phyloP scores from a whole-genome alignment of 768 basidiomycete species.

The Piloderma croceum region DNA sequence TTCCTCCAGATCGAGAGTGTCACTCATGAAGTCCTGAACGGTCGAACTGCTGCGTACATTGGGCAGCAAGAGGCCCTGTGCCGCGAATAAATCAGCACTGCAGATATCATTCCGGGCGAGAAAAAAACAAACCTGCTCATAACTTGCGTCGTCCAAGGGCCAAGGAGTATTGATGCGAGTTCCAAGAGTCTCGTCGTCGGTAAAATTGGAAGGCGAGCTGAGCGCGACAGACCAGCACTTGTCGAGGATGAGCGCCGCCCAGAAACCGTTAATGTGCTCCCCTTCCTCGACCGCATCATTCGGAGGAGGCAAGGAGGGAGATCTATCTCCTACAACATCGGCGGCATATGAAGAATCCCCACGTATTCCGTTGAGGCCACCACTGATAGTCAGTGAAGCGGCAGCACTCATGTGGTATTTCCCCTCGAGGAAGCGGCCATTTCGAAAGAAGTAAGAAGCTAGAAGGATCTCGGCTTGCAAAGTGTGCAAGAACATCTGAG shows the following conservation, averaged over 20 bases:
- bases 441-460: slow-evolving; percentile 38
- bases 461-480: slow-evolving; percentile 41
- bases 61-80: slow-evolving; percentile 12
- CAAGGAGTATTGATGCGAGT: slow-evolving; percentile 35
- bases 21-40: neutral
- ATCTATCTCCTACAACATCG: neutral
- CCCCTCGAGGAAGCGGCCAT: slow-evolving; percentile 39
- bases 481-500: slow-evolving; percentile 27
- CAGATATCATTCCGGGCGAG: neutral
- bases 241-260: slow-evolving; percentile 31
- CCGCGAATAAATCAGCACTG: neutral
- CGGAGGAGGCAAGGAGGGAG: slow-evolving; percentile 6
- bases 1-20: slow-evolving; percentile 11
- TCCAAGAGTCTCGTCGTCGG: slow-evolving; percentile 21
- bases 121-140: slow-evolving; percentile 11
- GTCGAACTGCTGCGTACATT: slow-evolving; percentile 10
- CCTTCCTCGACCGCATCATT: slow-evolving; percentile 29
- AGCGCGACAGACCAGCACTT: slow-evolving; percentile 26
- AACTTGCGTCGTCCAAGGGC: slow-evolving; percentile 27
- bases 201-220: slow-evolving; percentile 25
- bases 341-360: neutral
- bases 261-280: slow-evolving; percentile 36
- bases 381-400: slow-evolving; percentile 29
- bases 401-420: slow-evolving; percentile 38
- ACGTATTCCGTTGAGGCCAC: slow-evolving; percentile 26